A percentile compares a stretch with the other conserved stretches of the same genome.
Evolutionary conservation across 495 filamentous ascomycete genomes (phyloP).

Genomic region (Evansstolkia leycettana): DNA sequence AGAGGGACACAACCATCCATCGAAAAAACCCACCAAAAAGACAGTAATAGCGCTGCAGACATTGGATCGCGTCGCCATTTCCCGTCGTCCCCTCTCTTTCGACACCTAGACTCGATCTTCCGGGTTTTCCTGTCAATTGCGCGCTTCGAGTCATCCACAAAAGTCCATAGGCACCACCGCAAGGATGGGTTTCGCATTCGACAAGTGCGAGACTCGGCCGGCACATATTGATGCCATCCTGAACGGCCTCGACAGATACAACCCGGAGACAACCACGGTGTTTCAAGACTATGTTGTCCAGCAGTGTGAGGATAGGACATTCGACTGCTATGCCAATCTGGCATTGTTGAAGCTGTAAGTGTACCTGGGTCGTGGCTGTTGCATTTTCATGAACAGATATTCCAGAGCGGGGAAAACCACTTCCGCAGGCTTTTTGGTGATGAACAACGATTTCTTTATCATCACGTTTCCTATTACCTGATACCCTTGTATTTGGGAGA

Average conservation of each 20-base stretch:
- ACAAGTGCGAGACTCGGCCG: slow-evolving; percentile 55
- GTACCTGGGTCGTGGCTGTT: slow-evolving; percentile 1
- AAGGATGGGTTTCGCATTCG: slow-evolving; percentile 38
- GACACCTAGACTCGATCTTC: background rate
- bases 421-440: slow-evolving; percentile 29
- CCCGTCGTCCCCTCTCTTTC: background rate
- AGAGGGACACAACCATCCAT: background rate
- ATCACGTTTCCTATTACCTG: slow-evolving; percentile 99
- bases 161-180: slow-evolving; percentile 5
- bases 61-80: background rate
- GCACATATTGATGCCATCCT: slow-evolving; percentile 85
- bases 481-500: slow-evolving; percentile 27
- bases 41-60: background rate
- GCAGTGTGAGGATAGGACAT: slow-evolving; percentile 90
- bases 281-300: slow-evolving; percentile 92
- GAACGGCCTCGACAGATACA: slow-evolving; percentile 91
- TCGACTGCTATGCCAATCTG: slow-evolving; percentile 92
- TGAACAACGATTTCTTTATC: slow-evolving; percentile 45
- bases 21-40: slow-evolving; percentile 3
- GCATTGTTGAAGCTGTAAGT: slow-evolving; percentile 96
- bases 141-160: background rate
- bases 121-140: background rate
- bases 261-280: slow-evolving; percentile 85
- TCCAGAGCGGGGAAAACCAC: background rate
- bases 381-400: background rate